Conservation (phyloP, 768 basidiomycete species). For the Termitomyces sp. region DNA sequence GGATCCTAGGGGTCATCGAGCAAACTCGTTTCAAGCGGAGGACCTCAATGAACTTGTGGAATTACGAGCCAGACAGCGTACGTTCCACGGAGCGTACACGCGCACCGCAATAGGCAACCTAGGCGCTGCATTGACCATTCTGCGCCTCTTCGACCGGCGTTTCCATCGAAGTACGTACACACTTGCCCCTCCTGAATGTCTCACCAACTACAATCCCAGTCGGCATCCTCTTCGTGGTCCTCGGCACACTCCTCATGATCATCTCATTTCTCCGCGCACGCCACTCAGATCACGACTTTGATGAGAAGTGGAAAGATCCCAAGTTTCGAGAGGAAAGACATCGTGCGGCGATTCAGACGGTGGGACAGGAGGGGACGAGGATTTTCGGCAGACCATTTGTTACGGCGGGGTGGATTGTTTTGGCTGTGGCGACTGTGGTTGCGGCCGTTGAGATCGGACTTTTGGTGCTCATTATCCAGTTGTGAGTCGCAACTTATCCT, state of each 20-base stretch:
- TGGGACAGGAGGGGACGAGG: conserved; percentile 55
- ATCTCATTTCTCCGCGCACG: conserved; percentile 56
- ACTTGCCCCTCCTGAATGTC: neutral
- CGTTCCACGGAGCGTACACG: conserved; percentile 79
- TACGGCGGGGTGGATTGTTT: conserved; percentile 74
- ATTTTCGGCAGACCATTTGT: conserved; percentile 75
- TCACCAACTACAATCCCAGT: conserved; percentile 22
- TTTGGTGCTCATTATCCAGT: conserved; percentile 53
- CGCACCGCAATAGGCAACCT: conserved; percentile 72
- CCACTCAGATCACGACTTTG: conserved; percentile 72
- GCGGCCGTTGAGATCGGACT: conserved; percentile 60
- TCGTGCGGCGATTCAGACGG: conserved; percentile 41
- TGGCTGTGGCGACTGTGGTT: conserved; percentile 57
- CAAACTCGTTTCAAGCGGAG: conserved; percentile 44
- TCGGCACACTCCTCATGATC: conserved; percentile 57
- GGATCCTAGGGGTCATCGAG: conserved; percentile 36
- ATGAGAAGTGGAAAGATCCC: conserved; percentile 46
- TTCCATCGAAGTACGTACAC: conserved; percentile 64
- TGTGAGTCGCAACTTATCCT: conserved; percentile 1
- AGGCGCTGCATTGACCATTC: conserved; percentile 66
- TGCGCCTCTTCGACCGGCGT: conserved; percentile 71
- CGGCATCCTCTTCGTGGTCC: conserved; percentile 59
- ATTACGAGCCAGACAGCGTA: conserved; percentile 73
- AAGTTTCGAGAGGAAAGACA: conserved; percentile 23
- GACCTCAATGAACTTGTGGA: conserved; percentile 65